A percentile compares a stretch with the other conserved stretches of the same genome.
Evolutionary conservation across 345 rosid genomes (phyloP).

Genomic region (Gossypium ekmanianum): DNA sequence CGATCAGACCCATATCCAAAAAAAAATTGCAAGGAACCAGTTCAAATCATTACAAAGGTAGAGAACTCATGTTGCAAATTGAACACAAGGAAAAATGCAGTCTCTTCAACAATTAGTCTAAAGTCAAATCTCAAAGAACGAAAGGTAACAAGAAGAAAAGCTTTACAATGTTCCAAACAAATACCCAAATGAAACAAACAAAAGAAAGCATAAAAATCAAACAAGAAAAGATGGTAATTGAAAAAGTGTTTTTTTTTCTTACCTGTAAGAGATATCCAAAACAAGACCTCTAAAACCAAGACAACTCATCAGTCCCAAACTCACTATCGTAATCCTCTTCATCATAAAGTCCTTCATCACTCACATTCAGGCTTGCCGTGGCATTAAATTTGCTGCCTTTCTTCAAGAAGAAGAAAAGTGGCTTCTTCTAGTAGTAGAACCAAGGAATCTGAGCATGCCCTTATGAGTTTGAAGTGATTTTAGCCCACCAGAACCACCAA

Average conservation of each 20-base stretch:
- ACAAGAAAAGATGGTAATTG: not conserved
- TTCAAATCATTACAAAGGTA: not conserved
- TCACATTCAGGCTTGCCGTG: constrained; percentile 27
- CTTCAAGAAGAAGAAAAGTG: constrained; percentile 30
- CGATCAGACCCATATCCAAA: constrained; percentile 23
- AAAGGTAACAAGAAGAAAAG: too few relatives aligned
- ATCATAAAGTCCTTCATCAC: constrained; percentile 28
- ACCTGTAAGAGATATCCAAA: constrained; percentile 76
- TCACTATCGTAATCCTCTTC: constrained; percentile 48
- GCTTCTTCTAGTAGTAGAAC: constrained; percentile 19
- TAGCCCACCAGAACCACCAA: constrained; percentile 23
- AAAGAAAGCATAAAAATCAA: constrained; percentile 1
- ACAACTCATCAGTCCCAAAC: constrained; percentile 42
- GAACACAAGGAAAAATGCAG: constrained; percentile 3
- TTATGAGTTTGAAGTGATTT: constrained; percentile 32
- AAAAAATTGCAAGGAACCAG: not conserved
- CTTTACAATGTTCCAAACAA: not conserved
- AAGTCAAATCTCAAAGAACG: too few relatives aligned
- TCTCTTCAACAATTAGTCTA: too few relatives aligned
- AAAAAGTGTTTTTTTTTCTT: not conserved
- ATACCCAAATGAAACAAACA: not conserved
- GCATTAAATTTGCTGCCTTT: constrained; percentile 30
- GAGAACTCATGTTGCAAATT: not conserved
- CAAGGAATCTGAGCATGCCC: constrained; percentile 24
- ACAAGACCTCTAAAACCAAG: constrained; percentile 77